A percentile compares a stretch with the other conserved stretches of the same genome.
Conservation (phyloP, 1,284 basidiomycete genomes). For the Afroboletus lepidellus region DNA sequence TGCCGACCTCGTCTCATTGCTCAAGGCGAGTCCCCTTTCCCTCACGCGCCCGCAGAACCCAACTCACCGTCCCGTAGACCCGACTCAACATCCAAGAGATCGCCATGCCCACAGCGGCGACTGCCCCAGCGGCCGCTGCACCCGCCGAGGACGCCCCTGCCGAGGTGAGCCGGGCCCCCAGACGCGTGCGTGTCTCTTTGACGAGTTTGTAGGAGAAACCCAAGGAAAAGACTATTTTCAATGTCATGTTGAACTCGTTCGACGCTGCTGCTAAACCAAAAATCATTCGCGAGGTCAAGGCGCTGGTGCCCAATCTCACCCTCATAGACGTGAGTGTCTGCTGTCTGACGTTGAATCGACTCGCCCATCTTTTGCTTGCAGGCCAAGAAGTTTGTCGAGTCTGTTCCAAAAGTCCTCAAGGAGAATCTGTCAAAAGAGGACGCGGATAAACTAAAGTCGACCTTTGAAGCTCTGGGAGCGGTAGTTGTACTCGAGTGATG, state of each 20-base stretch:
- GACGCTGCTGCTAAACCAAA: conserved; percentile 92
- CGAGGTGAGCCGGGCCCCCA: conserved; percentile 45
- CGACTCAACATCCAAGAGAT: conserved; percentile 98
- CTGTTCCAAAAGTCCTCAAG: conserved; percentile 90
- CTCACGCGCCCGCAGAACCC: not conserved
- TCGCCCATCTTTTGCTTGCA: conserved; percentile 35
- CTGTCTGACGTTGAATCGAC: not conserved
- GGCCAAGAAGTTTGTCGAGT: conserved; percentile 99
- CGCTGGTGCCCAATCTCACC: conserved; percentile 89
- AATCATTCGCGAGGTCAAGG: conserved; percentile 98
- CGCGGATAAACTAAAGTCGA: conserved; percentile 93
- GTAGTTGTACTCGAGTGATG: conserved; percentile 76
- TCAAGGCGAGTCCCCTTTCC: conserved; percentile 67
- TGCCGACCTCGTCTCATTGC: conserved; percentile 88
- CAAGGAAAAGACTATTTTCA: conserved; percentile 99
- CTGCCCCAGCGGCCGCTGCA: conserved; percentile 52
- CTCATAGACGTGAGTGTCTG: conserved; percentile 82
- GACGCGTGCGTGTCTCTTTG: not conserved
- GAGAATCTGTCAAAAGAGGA: conserved; percentile 98
- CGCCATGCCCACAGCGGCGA: conserved; percentile 83
- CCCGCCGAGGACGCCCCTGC: conserved; percentile 59
- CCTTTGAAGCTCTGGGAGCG: conserved; percentile 88
- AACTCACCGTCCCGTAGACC: conserved; percentile 50
- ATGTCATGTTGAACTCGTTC: conserved; percentile 91
- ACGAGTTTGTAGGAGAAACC: conserved; percentile 74